Base-by-base conservation (phyloP, 805 yeast species). In the Helenozyma baotianmanensis region DNA sequence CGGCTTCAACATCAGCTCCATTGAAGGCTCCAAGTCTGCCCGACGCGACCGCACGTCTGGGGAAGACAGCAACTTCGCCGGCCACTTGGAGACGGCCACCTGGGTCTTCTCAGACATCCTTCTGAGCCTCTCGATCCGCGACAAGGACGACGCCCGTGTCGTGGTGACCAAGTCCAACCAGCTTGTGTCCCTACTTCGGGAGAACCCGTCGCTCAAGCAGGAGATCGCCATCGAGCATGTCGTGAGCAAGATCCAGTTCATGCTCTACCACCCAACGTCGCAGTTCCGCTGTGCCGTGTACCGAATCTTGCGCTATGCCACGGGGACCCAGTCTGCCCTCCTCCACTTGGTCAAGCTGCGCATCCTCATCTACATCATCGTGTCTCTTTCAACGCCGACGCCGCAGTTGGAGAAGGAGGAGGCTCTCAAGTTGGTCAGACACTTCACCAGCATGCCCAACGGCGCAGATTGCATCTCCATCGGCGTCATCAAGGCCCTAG, bases 261-360 rank as follows among this genome's bases (percentile, higher is more conserved):
- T 87, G 51, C 55, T 89, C 14, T 61, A 75, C 17, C 78, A 75
- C 45, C 65, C 64, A 6, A 69, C 74, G 29, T 68, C 78, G 18
- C 79, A 76, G 36, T 81, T 85, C 1, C 68, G 80, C 6, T 82
- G 89, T 0, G 72, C 87, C 2, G 95, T 89, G 0, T 87, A 78
- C 54, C 65, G 95, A 30, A 68, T 87, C 1, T 70, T 87, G 14
- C 63, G 96, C 12, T 72, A 82, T 42, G 63, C 84, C 12, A 62
- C 82, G 13, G 70, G 72, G 21, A 74, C 74, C 39, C 51, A 64
- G 10, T 72, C 71, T 6, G 74, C 88, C 2, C 50, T 86, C 5
- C 55, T 61, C n/a, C 56, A 68, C 3, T 59, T 88, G 41, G 60
- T 76, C 7, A 64, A 68, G 10, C 58, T 76, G 21, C 73, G 78